A percentile compares a stretch with the other conserved stretches of the same genome.
Evolutionary conservation across 75 land plant genomes (phyloP).

Genomic region (Cryptomeria japonica): DNA sequence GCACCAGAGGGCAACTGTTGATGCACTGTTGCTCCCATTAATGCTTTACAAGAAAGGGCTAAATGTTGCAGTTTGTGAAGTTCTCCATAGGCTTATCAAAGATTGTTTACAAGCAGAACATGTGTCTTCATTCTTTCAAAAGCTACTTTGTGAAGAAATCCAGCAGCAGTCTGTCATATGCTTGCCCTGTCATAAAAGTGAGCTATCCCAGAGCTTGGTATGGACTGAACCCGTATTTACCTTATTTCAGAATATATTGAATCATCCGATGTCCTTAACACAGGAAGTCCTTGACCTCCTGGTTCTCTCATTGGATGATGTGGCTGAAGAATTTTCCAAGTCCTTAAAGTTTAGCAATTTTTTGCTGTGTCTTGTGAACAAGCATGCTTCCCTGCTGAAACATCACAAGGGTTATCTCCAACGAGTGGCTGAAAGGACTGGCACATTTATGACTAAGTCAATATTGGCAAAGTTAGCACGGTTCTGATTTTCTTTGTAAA

Average conservation of each 20-base stretch:
- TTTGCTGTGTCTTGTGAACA: constrained; percentile 54
- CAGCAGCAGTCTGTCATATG: constrained; percentile 14
- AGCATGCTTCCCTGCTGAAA: constrained; percentile 38
- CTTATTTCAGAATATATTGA: constrained; percentile 59
- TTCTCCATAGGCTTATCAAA: constrained; percentile 48
- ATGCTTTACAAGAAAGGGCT: constrained; percentile 39
- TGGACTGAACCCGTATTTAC: constrained; percentile 67
- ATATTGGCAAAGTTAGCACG: constrained; percentile 43
- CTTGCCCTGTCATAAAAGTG: constrained; percentile 43
- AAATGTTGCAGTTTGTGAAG: constrained; percentile 50
- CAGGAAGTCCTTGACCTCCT: constrained; percentile 46
- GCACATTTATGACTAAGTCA: constrained; percentile 71
- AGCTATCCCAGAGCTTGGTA: constrained; percentile 29
- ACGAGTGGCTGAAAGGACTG: constrained; percentile 43
- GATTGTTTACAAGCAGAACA: constrained; percentile 62
- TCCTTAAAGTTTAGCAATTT: constrained; percentile 80
- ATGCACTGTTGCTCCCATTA: constrained; percentile 60
- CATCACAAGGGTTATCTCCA: constrained; percentile 36
- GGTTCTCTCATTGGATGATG: constrained; percentile 24
- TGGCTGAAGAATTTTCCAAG: constrained; percentile 36
- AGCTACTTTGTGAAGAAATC: constrained; percentile 27
- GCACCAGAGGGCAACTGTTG: constrained; percentile 53
- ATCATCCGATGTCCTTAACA: constrained; percentile 39
- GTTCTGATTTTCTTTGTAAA: not conserved
- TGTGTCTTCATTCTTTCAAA: constrained; percentile 56